Percentiles rank a stretch among this genome's conserved stretches.
Conservation (phyloP, 352 stramenopile genomes). For the Pythium dissotocum region DNA sequence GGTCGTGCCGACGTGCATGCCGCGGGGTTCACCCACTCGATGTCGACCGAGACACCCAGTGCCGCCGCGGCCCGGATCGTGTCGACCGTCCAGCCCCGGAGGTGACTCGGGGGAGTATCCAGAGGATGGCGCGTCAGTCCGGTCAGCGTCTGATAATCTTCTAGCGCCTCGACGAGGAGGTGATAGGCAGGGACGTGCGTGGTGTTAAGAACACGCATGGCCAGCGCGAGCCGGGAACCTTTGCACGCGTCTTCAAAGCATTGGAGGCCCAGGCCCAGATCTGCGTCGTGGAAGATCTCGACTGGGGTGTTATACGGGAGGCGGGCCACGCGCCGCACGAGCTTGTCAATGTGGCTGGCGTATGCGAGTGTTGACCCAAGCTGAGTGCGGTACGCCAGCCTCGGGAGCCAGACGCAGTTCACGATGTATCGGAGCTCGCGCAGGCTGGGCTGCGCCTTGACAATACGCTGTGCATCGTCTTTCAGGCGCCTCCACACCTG, state of each 20-base stretch:
- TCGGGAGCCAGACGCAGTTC: background rate
- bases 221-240: background rate
- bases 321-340: background rate
- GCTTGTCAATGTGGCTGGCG: background rate
- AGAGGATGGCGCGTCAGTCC: background rate
- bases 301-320: background rate
- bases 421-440: slow-evolving; percentile 2
- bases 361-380: background rate
- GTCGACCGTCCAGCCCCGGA: background rate
- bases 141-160: background rate
- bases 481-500: background rate
- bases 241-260: background rate
- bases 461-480: background rate
- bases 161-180: background rate
- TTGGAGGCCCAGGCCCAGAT: background rate
- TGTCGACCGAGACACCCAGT: background rate
- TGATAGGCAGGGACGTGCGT: background rate
- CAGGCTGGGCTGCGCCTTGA: background rate
- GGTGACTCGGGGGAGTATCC: background rate
- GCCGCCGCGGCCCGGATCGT: background rate
- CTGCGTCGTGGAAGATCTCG: background rate
- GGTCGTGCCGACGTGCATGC: background rate
- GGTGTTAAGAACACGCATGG: background rate
- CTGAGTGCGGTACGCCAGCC: background rate
- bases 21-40: background rate